Evolutionary conservation across 805 yeast genomes (phyloP).

Genomic region (Torulaspora indica): DNA sequence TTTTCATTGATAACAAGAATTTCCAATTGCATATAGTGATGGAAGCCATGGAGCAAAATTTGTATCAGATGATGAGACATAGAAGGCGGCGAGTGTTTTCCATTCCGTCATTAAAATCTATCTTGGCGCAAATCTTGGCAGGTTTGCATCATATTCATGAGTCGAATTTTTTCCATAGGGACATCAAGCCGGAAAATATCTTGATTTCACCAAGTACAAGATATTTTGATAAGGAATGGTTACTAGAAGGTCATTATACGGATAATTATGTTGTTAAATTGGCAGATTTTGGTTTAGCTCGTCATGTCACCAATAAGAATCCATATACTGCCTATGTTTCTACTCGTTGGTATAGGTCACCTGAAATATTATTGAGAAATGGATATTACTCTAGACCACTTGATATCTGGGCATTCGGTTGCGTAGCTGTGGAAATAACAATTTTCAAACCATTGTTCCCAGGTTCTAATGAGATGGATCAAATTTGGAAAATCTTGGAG

Average conservation of each 20-base stretch:
- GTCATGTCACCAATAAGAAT: constrained; percentile 48
- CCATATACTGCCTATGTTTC: constrained; percentile 74
- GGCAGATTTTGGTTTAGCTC: constrained; percentile 77
- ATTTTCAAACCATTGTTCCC: constrained; percentile 78
- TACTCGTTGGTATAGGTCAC: constrained; percentile 83
- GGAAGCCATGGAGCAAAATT: constrained; percentile 82
- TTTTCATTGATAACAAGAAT: constrained; percentile 62
- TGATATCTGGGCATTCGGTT: constrained; percentile 85
- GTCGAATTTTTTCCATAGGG: constrained; percentile 64
- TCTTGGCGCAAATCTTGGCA: constrained; percentile 63
- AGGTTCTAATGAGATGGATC: constrained; percentile 75
- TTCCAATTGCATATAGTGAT: constrained; percentile 72
- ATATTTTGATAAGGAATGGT: constrained; percentile 43
- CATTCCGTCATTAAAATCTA: constrained; percentile 55
- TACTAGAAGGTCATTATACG: constrained; percentile 22
- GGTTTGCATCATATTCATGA: constrained; percentile 83
- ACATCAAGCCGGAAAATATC: constrained; percentile 90
- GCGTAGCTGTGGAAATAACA: constrained; percentile 69
- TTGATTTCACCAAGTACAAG: constrained; percentile 56
- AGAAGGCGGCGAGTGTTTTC: constrained; percentile 54
- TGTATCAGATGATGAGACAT: constrained; percentile 69
- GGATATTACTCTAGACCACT: constrained; percentile 60
- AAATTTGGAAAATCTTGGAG: constrained; percentile 61
- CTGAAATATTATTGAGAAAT: constrained; percentile 68
- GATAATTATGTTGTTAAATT: constrained; percentile 59